Base-by-base conservation (phyloP, 2,329 filamentous ascomycete genomes). In the Bipolaris victoriae region DNA sequence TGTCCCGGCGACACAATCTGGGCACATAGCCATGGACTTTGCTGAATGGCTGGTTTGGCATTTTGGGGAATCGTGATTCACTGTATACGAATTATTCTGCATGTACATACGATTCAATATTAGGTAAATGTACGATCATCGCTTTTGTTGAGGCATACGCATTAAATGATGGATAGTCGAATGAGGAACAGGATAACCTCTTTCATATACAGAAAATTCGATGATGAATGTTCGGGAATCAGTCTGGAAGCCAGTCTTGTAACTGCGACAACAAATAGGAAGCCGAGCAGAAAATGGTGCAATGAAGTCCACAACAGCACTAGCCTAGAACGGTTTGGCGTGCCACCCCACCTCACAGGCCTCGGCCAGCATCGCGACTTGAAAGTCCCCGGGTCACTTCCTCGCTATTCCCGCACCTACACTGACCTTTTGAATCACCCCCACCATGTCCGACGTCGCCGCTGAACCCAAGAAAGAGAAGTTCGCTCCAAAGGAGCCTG, bases 401-500 rank as follows among this genome's bases (percentile, higher is more conserved):
- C 41, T 24, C 51, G 18, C 46, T 41, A 40, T 61, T 29, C 31
- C 46, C 40, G 44, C 46, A 53, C 41, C 18, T 33, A 55, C 31
- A 48, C 49, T 43, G 18, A 43, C n/a, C 39, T 39, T 18, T 18
- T 46, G n/a, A 57, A 39, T 10, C 39, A 35, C 24, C 24, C 39
- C 29, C 52, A 68, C 36, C 59, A 76, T 76, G 72, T 69, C 74
- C 35, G 70, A 74, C 31, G 61, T 65, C 41, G 64, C 65, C 44
- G 64, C 65, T 43, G 74, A 69, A 47, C 70, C 74, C 50, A 67
- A 73, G 49, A 77, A 77, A 51, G 74, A 76, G 62, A 89, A 85
- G 67, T 96, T 96, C 69, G 89, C 90, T 74, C 91, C 92, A 41
- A 96, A 95, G 78, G 80, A 81, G 26, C 84, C 90, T 3, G 88